Evolutionary conservation across 73 alveolate genomes (phyloP), one percentile per base, ranked within the genome.

Genomic region (Paramecium sexaurelia): DNA sequence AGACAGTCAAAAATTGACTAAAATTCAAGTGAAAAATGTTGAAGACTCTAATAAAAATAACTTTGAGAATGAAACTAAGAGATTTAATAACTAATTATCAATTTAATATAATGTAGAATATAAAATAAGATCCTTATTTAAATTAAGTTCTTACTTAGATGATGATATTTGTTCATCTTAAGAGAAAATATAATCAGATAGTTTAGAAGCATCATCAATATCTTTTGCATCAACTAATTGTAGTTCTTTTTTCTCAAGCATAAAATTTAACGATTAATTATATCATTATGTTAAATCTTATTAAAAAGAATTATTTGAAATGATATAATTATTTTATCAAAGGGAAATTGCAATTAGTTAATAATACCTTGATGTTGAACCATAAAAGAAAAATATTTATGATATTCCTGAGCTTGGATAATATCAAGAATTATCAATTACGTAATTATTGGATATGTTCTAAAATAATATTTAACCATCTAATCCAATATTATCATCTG

Each of bases 191-290:
- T 29, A 29, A 29, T 8, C 10, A 10, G 83, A 61, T 0, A 61
- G 83, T 61, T 61, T 61, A 15, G 83, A 32, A 11, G 26, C 47
- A 29, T 61, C 83, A 61, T 2, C 17, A 29, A 15, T 26, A 29
- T 61, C 83, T 2, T 32, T 61, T 61, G 43, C 83, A 61, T 61
- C 83, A 26, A 61, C 83, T 11, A 61, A 24, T 32, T 61, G 83
- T 11, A 61, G 83, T 61, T 61, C 83, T 10, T 11, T 61, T 29
- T 13, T 61, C 2, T 61, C 83, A 29, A 61, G 83, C 26, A 61
- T 61, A 2, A 61, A 32, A 32, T 26, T 26, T 61, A 61, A 61
- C 26, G 83, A 61, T 61, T 24, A 61, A 6, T 13, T 24, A 10
- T 61, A 61, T 32, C 39, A 61, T 32, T 61, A 26, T 32, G 43